phyloP scores from a whole-genome alignment of 768 basidiomycete species.

The Mycena rosella region DNA sequence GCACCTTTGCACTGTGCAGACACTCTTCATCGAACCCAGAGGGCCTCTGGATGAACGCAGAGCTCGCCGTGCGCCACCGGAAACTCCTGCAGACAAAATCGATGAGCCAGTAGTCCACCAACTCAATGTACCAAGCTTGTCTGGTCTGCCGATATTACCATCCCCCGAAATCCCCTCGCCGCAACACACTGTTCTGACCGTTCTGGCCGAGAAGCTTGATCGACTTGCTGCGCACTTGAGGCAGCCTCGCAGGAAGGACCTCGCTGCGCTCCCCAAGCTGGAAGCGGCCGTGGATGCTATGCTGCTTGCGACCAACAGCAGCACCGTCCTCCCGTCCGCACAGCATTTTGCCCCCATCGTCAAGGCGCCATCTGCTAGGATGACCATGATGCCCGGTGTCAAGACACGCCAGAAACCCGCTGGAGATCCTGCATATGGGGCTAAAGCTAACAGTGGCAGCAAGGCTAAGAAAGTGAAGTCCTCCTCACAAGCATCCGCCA shows the following conservation, averaged over 20 bases:
- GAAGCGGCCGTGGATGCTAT: no score
- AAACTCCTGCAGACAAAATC: no score
- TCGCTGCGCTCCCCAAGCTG: no score
- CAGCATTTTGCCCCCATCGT: neutral
- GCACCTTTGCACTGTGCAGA: no score
- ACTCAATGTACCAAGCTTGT: no score
- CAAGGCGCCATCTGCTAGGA: neutral
- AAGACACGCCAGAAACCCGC: neutral
- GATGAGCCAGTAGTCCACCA: no score
- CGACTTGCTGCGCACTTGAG: neutral
- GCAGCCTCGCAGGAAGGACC: neutral
- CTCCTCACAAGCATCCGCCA: no score
- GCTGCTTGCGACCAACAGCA: no score
- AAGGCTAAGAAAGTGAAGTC: no score
- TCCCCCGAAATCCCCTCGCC: neutral
- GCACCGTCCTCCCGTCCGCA: conserved; percentile 9
- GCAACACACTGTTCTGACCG: neutral
- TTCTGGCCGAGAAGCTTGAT: conserved; percentile 8
- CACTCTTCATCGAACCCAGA: no score
- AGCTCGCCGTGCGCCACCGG: no score
- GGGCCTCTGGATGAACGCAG: neutral
- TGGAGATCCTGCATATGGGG: conserved; percentile 15
- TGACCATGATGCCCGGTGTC: conserved; percentile 11
- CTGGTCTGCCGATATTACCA: neutral
- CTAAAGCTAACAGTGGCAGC: no score